These are phyloP conservation scores for Lagenaria siceraria DNA, from an alignment of 306 rosid genomes.

Conservation along the genomic window DNA sequence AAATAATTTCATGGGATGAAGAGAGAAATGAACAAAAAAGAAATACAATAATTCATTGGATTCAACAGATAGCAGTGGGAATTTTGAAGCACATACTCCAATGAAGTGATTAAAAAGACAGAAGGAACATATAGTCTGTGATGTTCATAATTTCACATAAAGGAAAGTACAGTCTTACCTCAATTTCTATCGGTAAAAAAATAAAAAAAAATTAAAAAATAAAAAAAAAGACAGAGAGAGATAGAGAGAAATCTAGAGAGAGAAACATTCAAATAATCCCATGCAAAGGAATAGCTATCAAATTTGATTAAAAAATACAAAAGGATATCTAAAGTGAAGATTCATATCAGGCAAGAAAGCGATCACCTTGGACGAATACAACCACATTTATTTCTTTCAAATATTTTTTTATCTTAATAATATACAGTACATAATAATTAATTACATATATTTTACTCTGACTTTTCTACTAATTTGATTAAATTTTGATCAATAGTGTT, in stretches of 20 bases:
- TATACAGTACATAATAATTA: neutral
- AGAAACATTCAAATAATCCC: neutral
- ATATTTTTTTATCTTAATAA: neutral
- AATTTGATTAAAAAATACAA: neutral
- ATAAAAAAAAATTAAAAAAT: neutral
- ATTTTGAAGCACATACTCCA: slow-evolving; percentile 48
- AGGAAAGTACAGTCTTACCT: neutral
- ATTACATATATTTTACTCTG: neutral
- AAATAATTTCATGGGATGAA: neutral
- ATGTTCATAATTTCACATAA: neutral
- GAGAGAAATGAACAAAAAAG: neutral
- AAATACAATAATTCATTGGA: neutral
- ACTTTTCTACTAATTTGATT: neutral
- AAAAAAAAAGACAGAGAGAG: neutral
- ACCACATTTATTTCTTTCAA: neutral
- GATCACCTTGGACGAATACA: slow-evolving; percentile 4
- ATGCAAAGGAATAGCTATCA: slow-evolving; percentile 2
- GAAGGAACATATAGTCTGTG: slow-evolving; percentile 73
- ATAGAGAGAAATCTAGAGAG: neutral
- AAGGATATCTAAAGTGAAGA: slow-evolving; percentile 8
- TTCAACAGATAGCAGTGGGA: neutral
- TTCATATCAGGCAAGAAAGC: slow-evolving; percentile 2
- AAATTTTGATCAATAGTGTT: neutral
- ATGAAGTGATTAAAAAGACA: slow-evolving; percentile 44
- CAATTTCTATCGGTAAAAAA: neutral